A percentile compares a stretch with the other conserved stretches of the same genome.
Conservation (phyloP, 805 yeast species). For the Candida schatavii region DNA sequence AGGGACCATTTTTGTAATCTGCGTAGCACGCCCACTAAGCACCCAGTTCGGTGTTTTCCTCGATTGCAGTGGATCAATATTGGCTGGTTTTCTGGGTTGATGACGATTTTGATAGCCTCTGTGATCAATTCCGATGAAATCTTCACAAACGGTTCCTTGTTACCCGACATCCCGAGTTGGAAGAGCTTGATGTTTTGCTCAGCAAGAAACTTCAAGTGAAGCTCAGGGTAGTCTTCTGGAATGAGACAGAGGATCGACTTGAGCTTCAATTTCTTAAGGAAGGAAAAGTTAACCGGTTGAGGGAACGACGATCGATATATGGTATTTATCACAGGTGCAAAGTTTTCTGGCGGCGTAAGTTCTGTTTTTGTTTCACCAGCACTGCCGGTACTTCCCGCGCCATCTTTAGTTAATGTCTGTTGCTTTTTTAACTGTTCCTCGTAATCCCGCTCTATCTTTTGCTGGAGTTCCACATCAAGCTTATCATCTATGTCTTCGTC, state of each 20-base stretch:
- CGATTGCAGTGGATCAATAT: constrained; percentile 90
- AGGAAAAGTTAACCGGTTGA: constrained; percentile 73
- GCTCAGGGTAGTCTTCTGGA: constrained; percentile 87
- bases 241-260: constrained; percentile 79
- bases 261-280: constrained; percentile 57
- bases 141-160: constrained; percentile 90
- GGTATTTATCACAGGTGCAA: constrained; percentile 69
- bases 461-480: constrained; percentile 13
- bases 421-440: not conserved
- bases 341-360: constrained; percentile 82
- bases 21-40: constrained; percentile 89
- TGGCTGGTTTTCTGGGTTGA: constrained; percentile 88
- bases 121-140: constrained; percentile 65
- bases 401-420: not conserved
- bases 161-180: constrained; percentile 93
- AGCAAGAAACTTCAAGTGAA: constrained; percentile 62
- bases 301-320: constrained; percentile 92
- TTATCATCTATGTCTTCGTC: constrained; percentile 2
- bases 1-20: constrained; percentile 89
- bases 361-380: constrained; percentile 12
- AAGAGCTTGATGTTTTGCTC: constrained; percentile 63
- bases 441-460: constrained; percentile 17
- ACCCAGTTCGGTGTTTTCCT: constrained; percentile 97
- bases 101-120: constrained; percentile 74
- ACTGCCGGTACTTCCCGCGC: not conserved